Percentiles rank a stretch among this genome's conserved stretches.
Conservation (phyloP, 1,139 yeast species). For the Magnusiomyces tetraspermus region DNA sequence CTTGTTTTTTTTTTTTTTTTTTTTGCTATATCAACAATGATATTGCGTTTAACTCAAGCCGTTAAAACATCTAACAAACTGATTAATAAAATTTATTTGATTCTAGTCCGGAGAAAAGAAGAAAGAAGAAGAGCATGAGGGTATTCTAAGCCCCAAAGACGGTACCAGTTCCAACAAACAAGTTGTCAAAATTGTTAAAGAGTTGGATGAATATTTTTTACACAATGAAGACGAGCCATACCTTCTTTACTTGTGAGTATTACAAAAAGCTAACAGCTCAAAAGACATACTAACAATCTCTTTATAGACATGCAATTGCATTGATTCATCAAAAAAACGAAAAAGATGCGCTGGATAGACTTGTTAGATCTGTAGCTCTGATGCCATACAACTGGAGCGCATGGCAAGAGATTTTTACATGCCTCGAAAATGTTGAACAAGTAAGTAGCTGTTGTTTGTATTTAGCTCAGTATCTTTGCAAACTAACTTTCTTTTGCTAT, state of each 20-base stretch:
- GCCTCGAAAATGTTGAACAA: slow-evolving; percentile 57
- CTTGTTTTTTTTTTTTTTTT: background rate
- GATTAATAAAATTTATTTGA: no score
- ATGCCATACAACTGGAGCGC: slow-evolving; percentile 92
- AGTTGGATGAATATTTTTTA: slow-evolving; percentile 22
- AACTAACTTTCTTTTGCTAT: slow-evolving; percentile 14
- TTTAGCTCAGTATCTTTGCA: no score
- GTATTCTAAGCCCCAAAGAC: slow-evolving; percentile 43
- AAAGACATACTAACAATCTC: no score
- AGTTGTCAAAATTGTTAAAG: slow-evolving; percentile 28
- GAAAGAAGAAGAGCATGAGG: slow-evolving; percentile 65
- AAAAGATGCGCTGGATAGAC: slow-evolving; percentile 47
- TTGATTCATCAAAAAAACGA: slow-evolving; percentile 54
- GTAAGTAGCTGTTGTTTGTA: slow-evolving; percentile 13
- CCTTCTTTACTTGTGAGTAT: slow-evolving; percentile 48
- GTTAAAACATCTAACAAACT: no score
- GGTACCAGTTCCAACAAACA: slow-evolving; percentile 30
- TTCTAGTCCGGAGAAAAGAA: slow-evolving; percentile 55
- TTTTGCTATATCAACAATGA: no score
- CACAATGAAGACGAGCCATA: slow-evolving; percentile 42
- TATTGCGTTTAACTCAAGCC: no score
- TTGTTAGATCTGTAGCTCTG: slow-evolving; percentile 47
- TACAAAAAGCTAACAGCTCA: no score
- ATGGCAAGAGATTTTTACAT: slow-evolving; percentile 73
- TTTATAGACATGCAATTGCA: slow-evolving; percentile 42